These are phyloP conservation scores for Fonsecaea monophora DNA, from an alignment of 2,329 filamentous ascomycete genomes.

Conservation along the genomic window DNA sequence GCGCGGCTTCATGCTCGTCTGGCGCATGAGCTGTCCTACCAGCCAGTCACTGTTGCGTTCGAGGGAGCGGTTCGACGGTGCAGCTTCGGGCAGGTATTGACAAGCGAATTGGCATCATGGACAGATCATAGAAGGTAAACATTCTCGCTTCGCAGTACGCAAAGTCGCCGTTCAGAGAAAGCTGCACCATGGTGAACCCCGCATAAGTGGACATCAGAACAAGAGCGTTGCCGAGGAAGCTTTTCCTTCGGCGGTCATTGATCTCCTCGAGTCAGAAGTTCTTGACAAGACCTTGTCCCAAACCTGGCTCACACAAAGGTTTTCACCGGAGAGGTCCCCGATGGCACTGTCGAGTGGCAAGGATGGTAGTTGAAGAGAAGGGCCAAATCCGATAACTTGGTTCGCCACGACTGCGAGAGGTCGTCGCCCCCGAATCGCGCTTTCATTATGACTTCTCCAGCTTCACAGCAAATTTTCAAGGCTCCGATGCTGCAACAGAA, in stretches of 20 bases:
- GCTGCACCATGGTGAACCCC: neutral
- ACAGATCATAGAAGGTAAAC: neutral
- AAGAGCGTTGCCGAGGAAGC: neutral
- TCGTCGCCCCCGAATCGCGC: conserved; percentile 54
- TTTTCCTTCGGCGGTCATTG: neutral
- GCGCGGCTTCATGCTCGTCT: neutral
- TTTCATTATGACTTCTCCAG: conserved; percentile 53
- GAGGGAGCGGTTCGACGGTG: neutral
- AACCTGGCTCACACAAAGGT: neutral
- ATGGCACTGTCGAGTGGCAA: neutral
- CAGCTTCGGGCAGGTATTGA: neutral
- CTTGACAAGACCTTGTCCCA: neutral
- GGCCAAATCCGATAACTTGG: conserved; percentile 36
- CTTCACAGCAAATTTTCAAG: conserved; percentile 54
- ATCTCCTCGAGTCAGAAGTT: neutral
- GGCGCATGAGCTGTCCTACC: neutral
- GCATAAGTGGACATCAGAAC: conserved; percentile 1
- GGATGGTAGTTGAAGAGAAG: conserved; percentile 22
- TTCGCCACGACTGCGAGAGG: conserved; percentile 47
- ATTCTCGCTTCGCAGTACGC: neutral
- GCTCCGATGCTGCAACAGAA: conserved; percentile 46
- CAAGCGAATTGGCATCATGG: neutral
- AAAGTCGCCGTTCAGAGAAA: neutral
- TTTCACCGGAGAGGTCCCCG: neutral
- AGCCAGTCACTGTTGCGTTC: neutral